Conservation (phyloP, 2,329 filamentous ascomycete species). For the Colletotrichum sidae region DNA sequence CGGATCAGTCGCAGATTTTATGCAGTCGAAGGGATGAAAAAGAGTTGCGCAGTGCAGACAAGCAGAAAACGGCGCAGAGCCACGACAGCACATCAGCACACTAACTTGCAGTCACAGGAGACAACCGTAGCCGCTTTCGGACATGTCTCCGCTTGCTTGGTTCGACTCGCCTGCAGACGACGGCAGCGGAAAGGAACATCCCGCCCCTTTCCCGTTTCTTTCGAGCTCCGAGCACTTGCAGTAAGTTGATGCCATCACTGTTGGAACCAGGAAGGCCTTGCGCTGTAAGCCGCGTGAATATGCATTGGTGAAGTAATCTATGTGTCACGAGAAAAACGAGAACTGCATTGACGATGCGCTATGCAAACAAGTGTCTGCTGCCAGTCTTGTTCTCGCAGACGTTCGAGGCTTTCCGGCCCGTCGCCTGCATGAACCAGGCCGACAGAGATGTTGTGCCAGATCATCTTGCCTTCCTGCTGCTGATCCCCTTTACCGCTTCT, state of each 20-base stretch:
- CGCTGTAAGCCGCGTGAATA: constrained; percentile 5
- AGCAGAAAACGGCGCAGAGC: constrained; percentile 3
- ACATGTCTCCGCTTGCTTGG: not conserved
- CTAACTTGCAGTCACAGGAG: not conserved
- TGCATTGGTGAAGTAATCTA: constrained; percentile 32
- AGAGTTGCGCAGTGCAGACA: constrained; percentile 18
- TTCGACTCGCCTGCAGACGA: not conserved
- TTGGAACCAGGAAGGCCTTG: not conserved
- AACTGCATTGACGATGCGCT: constrained; percentile 7
- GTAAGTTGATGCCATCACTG: constrained; percentile 8
- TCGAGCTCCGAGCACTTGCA: not conserved
- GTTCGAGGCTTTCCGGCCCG: not conserved
- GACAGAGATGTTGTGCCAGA: too few relatives aligned
- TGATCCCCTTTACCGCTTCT: constrained; percentile 60
- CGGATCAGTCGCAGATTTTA: not conserved
- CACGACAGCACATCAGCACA: not conserved
- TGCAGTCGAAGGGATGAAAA: constrained; percentile 8
- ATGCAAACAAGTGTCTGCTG: constrained; percentile 8
- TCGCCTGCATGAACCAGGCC: not conserved
- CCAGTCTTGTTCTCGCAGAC: constrained; percentile 6
- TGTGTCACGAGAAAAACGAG: constrained; percentile 3
- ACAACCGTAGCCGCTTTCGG: not conserved
- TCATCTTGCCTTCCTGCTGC: too few relatives aligned
- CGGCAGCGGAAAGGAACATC: constrained; percentile 1
- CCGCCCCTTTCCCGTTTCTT: constrained; percentile 8